Percentiles rank a stretch among this genome's conserved stretches.
Evolutionary conservation across 2,329 filamentous ascomycete species (phyloP).

Genomic region (Talaromyces sp.): DNA sequence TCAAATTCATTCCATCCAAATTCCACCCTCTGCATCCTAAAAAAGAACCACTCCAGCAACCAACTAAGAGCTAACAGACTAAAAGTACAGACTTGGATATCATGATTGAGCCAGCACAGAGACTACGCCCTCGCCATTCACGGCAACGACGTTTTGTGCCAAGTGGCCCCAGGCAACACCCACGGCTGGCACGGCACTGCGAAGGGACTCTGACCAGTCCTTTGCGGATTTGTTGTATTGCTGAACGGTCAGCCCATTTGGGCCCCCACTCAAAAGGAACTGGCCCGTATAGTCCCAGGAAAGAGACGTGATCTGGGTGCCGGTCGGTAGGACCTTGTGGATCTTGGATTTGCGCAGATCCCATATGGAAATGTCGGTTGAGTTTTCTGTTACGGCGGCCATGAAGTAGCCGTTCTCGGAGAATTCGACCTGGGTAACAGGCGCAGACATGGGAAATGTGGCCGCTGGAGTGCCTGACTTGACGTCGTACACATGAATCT

Average conservation of each 20-base stretch:
- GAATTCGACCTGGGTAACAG: constrained; percentile 74
- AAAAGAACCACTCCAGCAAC: neutral
- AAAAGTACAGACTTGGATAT: constrained; percentile 24
- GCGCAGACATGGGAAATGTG: constrained; percentile 60
- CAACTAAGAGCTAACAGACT: constrained; percentile 2
- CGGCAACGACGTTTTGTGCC: constrained; percentile 68
- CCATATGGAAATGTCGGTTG: constrained; percentile 78
- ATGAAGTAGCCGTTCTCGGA: constrained; percentile 98
- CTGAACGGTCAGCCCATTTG: constrained; percentile 77
- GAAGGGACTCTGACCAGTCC: constrained; percentile 81
- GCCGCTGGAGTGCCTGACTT: constrained; percentile 73
- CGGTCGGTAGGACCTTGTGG: constrained; percentile 81
- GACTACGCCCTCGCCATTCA: constrained; percentile 71
- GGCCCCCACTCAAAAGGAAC: constrained; percentile 78
- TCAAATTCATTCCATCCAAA: neutral
- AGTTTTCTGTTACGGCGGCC: constrained; percentile 72
- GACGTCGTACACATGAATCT: constrained; percentile 85
- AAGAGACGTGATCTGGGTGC: constrained; percentile 69
- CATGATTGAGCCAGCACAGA: constrained; percentile 62
- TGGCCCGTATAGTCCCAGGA: constrained; percentile 95
- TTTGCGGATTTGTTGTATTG: constrained; percentile 85
- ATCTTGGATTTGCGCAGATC: constrained; percentile 82
- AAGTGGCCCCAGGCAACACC: constrained; percentile 73
- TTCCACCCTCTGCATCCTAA: neutral
- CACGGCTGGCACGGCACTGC: constrained; percentile 68